phyloP scores from a whole-genome alignment of 352 stramenopile genomes.

The Pythium phragmitis region DNA sequence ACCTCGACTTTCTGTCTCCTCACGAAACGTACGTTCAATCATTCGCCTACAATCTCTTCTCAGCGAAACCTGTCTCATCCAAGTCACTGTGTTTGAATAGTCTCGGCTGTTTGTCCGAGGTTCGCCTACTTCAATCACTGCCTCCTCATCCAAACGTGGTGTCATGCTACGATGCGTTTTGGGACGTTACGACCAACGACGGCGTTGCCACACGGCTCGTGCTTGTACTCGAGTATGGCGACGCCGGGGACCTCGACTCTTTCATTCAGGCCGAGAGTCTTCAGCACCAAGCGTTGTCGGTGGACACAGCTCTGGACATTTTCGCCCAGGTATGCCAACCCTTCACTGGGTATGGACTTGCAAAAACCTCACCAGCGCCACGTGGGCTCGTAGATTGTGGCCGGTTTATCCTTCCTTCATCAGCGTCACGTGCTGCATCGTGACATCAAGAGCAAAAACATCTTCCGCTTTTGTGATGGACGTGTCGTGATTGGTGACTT shows the following conservation, averaged over 20 bases:
- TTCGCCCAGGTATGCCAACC: slow-evolving; percentile 35
- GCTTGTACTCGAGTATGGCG: slow-evolving; percentile 70
- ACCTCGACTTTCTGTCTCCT: slow-evolving; percentile 42
- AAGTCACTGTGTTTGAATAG: slow-evolving; percentile 17
- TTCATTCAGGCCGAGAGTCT: slow-evolving; percentile 26
- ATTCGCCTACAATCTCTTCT: neutral
- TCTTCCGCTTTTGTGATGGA: slow-evolving; percentile 78
- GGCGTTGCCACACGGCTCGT: slow-evolving; percentile 32
- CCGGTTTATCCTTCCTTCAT: slow-evolving; percentile 85
- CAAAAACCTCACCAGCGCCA: too few relatives aligned
- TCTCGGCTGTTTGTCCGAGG: slow-evolving; percentile 44
- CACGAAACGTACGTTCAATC: slow-evolving; percentile 35
- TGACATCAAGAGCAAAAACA: slow-evolving; percentile 87
- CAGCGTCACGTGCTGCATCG: slow-evolving; percentile 62
- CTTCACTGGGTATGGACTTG: too few relatives aligned
- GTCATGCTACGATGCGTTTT: slow-evolving; percentile 55
- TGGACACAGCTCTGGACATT: slow-evolving; percentile 29
- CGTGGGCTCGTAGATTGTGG: slow-evolving; percentile 51
- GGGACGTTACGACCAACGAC: slow-evolving; percentile 21
- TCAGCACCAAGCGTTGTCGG: neutral
- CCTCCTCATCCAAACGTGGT: slow-evolving; percentile 59
- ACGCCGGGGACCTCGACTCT: slow-evolving; percentile 55
- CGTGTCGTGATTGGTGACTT: slow-evolving; percentile 85
- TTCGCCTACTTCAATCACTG: slow-evolving; percentile 42
- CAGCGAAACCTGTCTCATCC: neutral